Conservation (phyloP, 2,329 filamentous ascomycete genomes). For the Biscogniauxia sp. region DNA sequence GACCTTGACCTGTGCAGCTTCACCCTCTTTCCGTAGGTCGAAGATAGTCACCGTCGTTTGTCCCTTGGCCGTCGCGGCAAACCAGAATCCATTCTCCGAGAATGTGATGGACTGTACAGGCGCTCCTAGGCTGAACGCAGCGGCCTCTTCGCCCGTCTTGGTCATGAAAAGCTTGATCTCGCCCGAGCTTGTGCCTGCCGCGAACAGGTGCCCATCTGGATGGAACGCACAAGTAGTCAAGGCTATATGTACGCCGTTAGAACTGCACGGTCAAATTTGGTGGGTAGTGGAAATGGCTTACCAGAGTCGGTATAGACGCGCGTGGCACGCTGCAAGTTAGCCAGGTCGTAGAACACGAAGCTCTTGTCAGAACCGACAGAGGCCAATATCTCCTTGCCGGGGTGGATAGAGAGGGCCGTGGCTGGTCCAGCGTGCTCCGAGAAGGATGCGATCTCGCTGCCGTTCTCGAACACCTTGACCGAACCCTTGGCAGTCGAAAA, state of each 20-base stretch:
- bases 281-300: conserved; percentile 44
- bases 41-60: conserved; percentile 82
- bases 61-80: conserved; percentile 76
- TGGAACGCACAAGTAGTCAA: conserved; percentile 83
- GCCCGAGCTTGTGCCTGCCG: conserved; percentile 74
- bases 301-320: conserved; percentile 78
- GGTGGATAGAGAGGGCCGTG: conserved; percentile 76
- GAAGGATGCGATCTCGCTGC: conserved; percentile 66
- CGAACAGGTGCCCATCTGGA: conserved; percentile 92
- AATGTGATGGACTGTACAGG: conserved; percentile 77
- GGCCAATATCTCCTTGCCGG: conserved; percentile 76
- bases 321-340: conserved; percentile 64
- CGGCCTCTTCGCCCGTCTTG: conserved; percentile 73
- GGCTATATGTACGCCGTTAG: conserved; percentile 43
- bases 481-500: conserved; percentile 73
- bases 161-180: conserved; percentile 88
- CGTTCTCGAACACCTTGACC: conserved; percentile 77
- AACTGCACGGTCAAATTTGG: not conserved
- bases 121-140: conserved; percentile 66
- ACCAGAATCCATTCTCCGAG: conserved; percentile 96
- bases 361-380: conserved; percentile 91
- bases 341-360: conserved; percentile 83
- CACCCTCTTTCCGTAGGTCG: conserved; percentile 88
- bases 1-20: conserved; percentile 76
- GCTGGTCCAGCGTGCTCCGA: conserved; percentile 80